A percentile compares a stretch with the other conserved stretches of the same genome.
Evolutionary conservation across 495 filamentous ascomycete species (phyloP).

Genomic region (Talaromyces thailandensis): DNA sequence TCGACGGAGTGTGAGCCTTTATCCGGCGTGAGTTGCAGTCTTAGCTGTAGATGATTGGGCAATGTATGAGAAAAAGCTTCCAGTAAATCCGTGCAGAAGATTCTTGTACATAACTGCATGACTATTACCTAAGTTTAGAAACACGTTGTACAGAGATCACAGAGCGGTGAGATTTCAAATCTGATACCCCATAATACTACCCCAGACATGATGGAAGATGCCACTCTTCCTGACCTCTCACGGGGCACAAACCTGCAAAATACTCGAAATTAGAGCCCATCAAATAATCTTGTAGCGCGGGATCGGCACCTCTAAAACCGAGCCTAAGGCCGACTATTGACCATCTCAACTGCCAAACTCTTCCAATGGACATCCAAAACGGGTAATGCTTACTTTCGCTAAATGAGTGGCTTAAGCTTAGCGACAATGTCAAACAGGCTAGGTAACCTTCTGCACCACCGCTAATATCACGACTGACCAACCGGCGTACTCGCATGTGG

Average conservation of each 20-base stretch:
- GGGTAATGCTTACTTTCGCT: not conserved
- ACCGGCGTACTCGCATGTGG: not conserved
- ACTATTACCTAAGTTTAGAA: not conserved
- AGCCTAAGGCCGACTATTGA: not conserved
- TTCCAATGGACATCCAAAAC: not conserved
- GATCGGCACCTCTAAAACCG: not conserved
- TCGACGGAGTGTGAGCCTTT: not conserved
- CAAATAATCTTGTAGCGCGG: not conserved
- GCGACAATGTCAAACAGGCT: not conserved
- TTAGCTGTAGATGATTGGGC: not conserved
- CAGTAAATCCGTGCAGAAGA: not conserved
- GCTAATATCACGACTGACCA: not conserved
- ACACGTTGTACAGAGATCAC: not conserved
- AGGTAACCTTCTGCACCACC: not conserved
- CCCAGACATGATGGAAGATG: not conserved
- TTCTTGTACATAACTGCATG: not conserved
- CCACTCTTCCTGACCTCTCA: not conserved
- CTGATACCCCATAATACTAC: not conserved
- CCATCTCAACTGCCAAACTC: not conserved
- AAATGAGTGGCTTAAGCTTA: not conserved
- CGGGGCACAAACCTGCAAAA: not conserved
- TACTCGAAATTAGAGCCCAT: not conserved
- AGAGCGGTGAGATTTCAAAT: not conserved
- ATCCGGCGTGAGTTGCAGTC: not conserved
- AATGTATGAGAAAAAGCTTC: not conserved